A percentile compares a stretch with the other conserved stretches of the same genome.
Evolutionary conservation across 1,284 basidiomycete genomes (phyloP).

Genomic region (Peniophora sp.): DNA sequence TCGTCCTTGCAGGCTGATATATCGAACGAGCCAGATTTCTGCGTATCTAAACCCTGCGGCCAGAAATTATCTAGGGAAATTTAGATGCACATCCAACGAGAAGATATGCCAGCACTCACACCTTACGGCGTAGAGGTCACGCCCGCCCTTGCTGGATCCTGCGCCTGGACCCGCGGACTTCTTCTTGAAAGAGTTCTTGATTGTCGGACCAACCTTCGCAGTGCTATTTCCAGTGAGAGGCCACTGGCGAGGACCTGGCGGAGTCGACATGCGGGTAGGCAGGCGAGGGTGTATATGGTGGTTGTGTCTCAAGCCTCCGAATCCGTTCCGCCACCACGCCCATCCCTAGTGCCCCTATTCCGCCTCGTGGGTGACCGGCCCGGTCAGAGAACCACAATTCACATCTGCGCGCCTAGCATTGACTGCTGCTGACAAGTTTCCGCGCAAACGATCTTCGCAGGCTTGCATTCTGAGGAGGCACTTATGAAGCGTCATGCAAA

Average conservation of each 20-base stretch:
- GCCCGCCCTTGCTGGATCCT: conserved; percentile 16
- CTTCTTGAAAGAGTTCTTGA: conserved; percentile 24
- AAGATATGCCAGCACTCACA: conserved; percentile 36
- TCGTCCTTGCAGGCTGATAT: conserved; percentile 34
- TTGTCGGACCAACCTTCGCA: conserved; percentile 6
- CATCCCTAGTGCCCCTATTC: too few relatives aligned
- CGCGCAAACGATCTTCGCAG: too few relatives aligned
- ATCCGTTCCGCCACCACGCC: too few relatives aligned
- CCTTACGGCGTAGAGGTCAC: conserved; percentile 64
- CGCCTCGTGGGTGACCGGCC: too few relatives aligned
- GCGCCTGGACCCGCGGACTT: conserved; percentile 32
- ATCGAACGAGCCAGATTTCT: conserved; percentile 55
- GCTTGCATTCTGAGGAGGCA: too few relatives aligned
- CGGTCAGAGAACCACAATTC: too few relatives aligned
- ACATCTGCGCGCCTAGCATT: too few relatives aligned
- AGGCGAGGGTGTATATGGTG: too few relatives aligned
- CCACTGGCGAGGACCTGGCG: neutral
- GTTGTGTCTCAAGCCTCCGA: too few relatives aligned
- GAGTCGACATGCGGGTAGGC: too few relatives aligned
- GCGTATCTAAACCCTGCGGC: conserved; percentile 57
- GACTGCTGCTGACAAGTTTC: too few relatives aligned
- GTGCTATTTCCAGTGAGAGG: neutral
- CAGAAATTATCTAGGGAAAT: conserved; percentile 57
- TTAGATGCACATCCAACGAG: neutral
- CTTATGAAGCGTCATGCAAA: too few relatives aligned